phyloP scores from a whole-genome alignment of 176 grass and related monocot genomes.

The Avena insularis region DNA sequence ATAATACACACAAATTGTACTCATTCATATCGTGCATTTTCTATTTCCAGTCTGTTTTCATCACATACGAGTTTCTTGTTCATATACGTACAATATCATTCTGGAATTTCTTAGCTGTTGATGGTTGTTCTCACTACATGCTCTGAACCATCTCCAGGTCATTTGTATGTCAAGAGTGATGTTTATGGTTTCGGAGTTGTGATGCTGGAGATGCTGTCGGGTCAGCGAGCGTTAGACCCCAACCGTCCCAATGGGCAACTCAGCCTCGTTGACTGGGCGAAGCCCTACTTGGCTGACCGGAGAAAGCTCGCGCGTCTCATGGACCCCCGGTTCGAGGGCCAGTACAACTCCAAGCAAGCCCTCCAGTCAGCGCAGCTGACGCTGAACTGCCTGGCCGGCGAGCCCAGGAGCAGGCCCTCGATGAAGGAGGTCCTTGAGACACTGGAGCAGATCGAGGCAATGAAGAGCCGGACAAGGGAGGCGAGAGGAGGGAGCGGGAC shows the following conservation, averaged over 20 bases:
- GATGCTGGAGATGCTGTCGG: conserved; percentile 83
- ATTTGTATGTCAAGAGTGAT: conserved; percentile 94
- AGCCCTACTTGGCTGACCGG: conserved; percentile 72
- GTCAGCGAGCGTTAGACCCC: conserved; percentile 73
- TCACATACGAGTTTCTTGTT: background rate
- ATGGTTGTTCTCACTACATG: conserved; percentile 28
- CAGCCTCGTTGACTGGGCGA: conserved; percentile 83
- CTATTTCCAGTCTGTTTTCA: background rate
- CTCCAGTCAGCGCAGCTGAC: conserved; percentile 75
- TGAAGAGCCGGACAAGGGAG: conserved; percentile 59
- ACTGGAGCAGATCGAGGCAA: conserved; percentile 53
- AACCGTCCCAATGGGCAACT: conserved; percentile 68
- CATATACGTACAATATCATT: background rate
- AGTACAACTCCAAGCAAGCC: conserved; percentile 80
- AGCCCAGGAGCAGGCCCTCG: conserved; percentile 70
- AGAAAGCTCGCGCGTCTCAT: conserved; percentile 66
- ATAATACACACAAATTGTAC: background rate
- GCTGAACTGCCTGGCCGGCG: conserved; percentile 65
- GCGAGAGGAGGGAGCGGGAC: conserved; percentile 26
- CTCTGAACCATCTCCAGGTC: conserved; percentile 55
- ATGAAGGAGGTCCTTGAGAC: conserved; percentile 90
- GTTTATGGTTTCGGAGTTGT: conserved; percentile 91
- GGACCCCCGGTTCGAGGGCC: conserved; percentile 75
- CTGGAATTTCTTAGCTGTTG: background rate
- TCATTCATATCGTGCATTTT: background rate